These are phyloP conservation scores for Paracorniculantispora psalliotae DNA, from an alignment of 2,329 filamentous ascomycete species.

Conservation along the genomic window DNA sequence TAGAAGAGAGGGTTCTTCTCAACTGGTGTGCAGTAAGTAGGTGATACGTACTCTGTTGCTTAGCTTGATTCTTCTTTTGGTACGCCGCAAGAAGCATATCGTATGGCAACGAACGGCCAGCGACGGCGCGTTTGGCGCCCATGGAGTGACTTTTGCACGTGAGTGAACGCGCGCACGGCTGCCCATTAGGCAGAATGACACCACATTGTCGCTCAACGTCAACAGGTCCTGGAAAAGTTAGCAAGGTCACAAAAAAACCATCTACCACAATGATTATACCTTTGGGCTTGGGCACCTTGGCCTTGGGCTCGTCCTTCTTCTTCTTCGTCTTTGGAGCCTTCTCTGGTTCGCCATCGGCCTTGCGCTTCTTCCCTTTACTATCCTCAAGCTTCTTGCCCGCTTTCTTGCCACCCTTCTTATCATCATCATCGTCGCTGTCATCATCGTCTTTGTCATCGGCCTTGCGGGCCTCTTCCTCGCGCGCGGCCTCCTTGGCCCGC, in stretches of 20 bases:
- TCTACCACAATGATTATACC: constrained; percentile 46
- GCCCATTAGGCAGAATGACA: constrained; percentile 78
- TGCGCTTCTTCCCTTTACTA: constrained; percentile 71
- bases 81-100: constrained; percentile 86
- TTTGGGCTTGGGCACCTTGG: constrained; percentile 79
- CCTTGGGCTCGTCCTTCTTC: constrained; percentile 88
- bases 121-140: constrained; percentile 86
- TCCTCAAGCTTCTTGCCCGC: constrained; percentile 60
- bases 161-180: constrained; percentile 79
- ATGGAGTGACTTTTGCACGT: constrained; percentile 96
- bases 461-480: constrained; percentile 51
- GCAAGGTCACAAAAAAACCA: constrained; percentile 9
- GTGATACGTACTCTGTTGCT: constrained; percentile 78
- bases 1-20: too few relatives aligned
- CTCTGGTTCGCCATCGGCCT: constrained; percentile 69
- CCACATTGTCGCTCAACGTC: constrained; percentile 93
- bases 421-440: constrained; percentile 43
- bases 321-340: constrained; percentile 86
- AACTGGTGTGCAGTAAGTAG: too few relatives aligned
- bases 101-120: constrained; percentile 81
- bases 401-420: constrained; percentile 42
- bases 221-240: constrained; percentile 58
- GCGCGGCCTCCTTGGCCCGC: constrained; percentile 57
- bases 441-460: constrained; percentile 46
- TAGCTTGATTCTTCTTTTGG: constrained; percentile 97